These are phyloP conservation scores for Aquilaria sinensis DNA, from an alignment of 345 rosid species.

Conservation along the genomic window DNA sequence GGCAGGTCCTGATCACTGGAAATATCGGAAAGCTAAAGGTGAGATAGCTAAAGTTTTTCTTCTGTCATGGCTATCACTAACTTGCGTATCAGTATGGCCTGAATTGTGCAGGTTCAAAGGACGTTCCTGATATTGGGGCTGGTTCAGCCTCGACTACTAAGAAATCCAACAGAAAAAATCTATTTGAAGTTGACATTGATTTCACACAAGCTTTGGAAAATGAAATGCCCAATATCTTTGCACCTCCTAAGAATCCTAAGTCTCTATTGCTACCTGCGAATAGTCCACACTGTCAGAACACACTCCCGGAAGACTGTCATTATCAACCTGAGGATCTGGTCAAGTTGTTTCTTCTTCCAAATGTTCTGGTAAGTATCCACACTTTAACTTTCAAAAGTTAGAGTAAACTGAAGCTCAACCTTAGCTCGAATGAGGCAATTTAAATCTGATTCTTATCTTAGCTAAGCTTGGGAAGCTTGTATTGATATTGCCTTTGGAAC, in stretches of 20 bases:
- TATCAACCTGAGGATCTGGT: constrained; percentile 31
- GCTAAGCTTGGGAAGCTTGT: too few species aligned
- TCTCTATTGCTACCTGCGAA: constrained; percentile 27
- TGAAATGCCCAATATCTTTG: constrained; percentile 24
- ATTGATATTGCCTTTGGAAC: too few species aligned
- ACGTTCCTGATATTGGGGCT: constrained; percentile 3
- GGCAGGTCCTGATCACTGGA: constrained; percentile 51
- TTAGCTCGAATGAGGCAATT: background rate
- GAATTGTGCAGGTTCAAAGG: constrained; percentile 5
- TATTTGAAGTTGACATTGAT: constrained; percentile 23
- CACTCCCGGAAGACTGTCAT: constrained; percentile 35
- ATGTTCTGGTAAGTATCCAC: constrained; percentile 21
- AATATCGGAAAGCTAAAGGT: constrained; percentile 25
- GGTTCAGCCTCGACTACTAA: constrained; percentile 5
- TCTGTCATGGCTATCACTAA: background rate
- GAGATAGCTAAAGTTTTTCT: background rate
- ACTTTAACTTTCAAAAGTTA: too few species aligned
- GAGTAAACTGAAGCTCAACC: constrained; percentile 1
- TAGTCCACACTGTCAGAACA: constrained; percentile 15
- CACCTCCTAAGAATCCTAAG: constrained; percentile 26
- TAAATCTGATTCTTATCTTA: too few species aligned
- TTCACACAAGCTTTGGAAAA: constrained; percentile 27
- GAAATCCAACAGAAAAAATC: constrained; percentile 9
- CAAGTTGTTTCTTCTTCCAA: constrained; percentile 26
- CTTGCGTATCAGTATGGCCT: background rate